These are phyloP conservation scores for Physcomitrellopsis africana DNA, from an alignment of 225 moss, liverwort and hornwort genomes.

Conservation along the genomic window DNA sequence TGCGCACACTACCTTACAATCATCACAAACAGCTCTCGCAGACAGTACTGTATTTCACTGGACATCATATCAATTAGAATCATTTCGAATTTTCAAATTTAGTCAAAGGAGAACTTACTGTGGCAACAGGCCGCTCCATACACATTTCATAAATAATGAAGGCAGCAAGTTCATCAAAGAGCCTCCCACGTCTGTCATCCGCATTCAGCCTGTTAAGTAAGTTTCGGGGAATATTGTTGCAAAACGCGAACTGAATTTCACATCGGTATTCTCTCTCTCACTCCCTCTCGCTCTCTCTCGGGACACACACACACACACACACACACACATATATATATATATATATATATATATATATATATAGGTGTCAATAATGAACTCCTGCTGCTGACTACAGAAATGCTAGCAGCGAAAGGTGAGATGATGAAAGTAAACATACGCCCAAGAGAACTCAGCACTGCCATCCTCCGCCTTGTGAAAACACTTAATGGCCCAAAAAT, in stretches of 20 bases:
- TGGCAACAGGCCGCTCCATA: slow-evolving; percentile 86
- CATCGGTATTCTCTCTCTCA: background rate
- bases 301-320: no score
- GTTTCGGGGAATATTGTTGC: slow-evolving; percentile 22
- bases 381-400: slow-evolving; percentile 25
- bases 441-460: slow-evolving; percentile 82
- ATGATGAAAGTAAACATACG: slow-evolving; percentile 51
- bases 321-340: background rate
- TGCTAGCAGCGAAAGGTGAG: slow-evolving; percentile 22
- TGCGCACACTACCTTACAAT: background rate
- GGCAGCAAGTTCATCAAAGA: slow-evolving; percentile 94
- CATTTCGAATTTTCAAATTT: background rate
- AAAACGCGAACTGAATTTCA: slow-evolving; percentile 20
- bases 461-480: slow-evolving; percentile 73
- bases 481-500: slow-evolving; percentile 95
- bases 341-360: slow-evolving; percentile 11
- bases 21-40: background rate
- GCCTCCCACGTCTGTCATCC: slow-evolving; percentile 78
- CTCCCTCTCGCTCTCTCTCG: no score
- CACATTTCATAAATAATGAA: slow-evolving; percentile 96
- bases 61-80: background rate
- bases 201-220: slow-evolving; percentile 26
- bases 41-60: background rate
- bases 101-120: slow-evolving; percentile 53
- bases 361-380: slow-evolving; percentile 15